Conservation (phyloP, 257 asterid genomes). For the Solanum acaule region DNA sequence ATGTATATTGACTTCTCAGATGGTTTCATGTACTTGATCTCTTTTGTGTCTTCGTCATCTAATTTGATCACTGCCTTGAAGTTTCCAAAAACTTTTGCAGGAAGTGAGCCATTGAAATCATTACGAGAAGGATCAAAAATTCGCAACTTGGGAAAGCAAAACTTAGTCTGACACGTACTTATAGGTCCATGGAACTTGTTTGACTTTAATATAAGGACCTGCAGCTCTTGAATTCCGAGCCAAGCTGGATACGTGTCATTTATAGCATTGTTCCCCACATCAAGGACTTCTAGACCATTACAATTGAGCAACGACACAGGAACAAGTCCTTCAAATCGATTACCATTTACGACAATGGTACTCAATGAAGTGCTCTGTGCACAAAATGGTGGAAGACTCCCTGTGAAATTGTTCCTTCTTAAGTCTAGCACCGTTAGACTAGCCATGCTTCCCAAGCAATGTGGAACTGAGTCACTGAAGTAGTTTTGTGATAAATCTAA, state of each 20-base stretch:
- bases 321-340: background rate
- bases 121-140: background rate
- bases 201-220: background rate
- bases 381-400: background rate
- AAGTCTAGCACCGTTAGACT: too few relatives aligned
- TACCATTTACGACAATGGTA: background rate
- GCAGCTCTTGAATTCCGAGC: background rate
- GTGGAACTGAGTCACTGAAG: too few relatives aligned
- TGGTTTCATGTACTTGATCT: background rate
- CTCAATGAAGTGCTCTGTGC: background rate
- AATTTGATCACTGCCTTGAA: background rate
- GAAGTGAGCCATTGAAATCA: background rate
- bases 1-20: too few relatives aligned
- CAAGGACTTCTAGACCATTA: too few relatives aligned
- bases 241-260: background rate
- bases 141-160: background rate
- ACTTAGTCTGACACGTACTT: background rate
- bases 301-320: background rate
- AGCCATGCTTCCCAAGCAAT: too few relatives aligned
- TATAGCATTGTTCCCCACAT: too few relatives aligned
- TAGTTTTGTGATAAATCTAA: too few relatives aligned
- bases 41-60: rapidly evolving
- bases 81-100: background rate
- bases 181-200: background rate
- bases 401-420: too few relatives aligned